phyloP scores from a whole-genome alignment of 768 basidiomycete genomes.

The Daedaleopsis sinensis region DNA sequence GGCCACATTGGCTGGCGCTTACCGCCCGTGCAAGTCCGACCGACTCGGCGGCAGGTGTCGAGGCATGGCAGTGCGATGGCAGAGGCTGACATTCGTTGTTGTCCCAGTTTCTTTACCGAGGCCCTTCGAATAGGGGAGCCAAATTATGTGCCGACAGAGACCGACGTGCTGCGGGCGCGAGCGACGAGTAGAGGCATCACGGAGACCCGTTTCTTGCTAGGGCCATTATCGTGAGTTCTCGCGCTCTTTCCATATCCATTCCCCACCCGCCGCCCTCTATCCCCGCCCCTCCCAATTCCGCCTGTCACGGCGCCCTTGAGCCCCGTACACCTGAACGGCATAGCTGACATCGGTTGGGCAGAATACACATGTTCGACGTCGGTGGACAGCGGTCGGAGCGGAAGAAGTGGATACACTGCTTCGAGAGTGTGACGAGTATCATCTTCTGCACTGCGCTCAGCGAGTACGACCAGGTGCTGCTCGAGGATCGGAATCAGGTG shows the following conservation, averaged over 20 bases:
- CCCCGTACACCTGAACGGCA: neutral
- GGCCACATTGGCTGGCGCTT: neutral
- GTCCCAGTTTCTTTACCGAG: constrained; percentile 78
- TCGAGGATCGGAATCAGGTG: constrained; percentile 70
- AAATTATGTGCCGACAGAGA: constrained; percentile 84
- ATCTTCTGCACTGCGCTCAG: constrained; percentile 78
- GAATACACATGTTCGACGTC: constrained; percentile 77
- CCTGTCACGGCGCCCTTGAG: neutral
- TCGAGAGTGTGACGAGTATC: constrained; percentile 79
- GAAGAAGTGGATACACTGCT: constrained; percentile 67
- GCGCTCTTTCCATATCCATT: neutral
- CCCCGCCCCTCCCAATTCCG: neutral
- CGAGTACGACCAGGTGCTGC: constrained; percentile 74
- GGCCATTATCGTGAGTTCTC: constrained; percentile 42
- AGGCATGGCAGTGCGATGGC: neutral
- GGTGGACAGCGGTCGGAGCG: constrained; percentile 66
- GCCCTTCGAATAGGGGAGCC: constrained; percentile 81
- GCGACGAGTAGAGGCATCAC: constrained; percentile 89
- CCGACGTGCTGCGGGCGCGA: constrained; percentile 86
- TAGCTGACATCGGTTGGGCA: constrained; percentile 16
- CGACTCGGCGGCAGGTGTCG: neutral
- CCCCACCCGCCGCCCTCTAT: neutral
- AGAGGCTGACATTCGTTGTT: neutral
- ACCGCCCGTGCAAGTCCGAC: neutral
- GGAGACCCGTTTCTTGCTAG: constrained; percentile 83